These are phyloP conservation scores for Pelargonium nanum DNA, from an alignment of 345 rosid genomes.

Conservation along the genomic window DNA sequence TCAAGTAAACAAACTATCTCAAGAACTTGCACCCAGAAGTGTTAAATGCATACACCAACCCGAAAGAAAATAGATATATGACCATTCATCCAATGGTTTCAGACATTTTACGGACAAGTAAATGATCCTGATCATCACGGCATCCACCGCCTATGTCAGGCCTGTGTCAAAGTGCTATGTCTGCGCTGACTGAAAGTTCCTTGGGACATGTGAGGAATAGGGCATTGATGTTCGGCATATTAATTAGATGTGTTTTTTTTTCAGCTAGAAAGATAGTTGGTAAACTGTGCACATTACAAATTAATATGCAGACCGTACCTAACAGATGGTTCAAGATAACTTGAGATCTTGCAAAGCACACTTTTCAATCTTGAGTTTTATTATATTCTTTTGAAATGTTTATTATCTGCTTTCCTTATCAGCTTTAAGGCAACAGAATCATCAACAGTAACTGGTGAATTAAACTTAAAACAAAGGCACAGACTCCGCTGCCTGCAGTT, in stretches of 20 bases:
- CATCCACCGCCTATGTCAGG: neutral
- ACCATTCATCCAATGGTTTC: neutral
- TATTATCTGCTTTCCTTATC: neutral
- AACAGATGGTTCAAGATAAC: neutral
- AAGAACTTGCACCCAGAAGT: neutral
- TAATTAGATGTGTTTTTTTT: neutral
- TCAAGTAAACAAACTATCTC: neutral
- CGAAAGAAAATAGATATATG: neutral
- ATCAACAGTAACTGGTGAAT: neutral
- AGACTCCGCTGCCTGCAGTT: neutral
- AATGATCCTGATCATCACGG: neutral
- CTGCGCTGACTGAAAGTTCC: neutral
- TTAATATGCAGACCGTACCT: neutral
- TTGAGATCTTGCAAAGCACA: neutral
- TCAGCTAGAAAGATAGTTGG: neutral
- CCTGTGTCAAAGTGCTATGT: neutral
- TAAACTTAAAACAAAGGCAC: neutral
- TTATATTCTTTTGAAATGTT: neutral
- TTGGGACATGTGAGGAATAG: neutral
- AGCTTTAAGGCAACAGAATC: neutral
- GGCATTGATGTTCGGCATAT: neutral
- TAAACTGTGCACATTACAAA: neutral
- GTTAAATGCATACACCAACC: neutral
- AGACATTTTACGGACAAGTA: neutral
- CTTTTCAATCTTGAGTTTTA: neutral